Percentiles rank a stretch among this genome's conserved stretches.
Evolutionary conservation across 2,329 filamentous ascomycete species (phyloP).

Genomic region (Pleoardoris graminearum): DNA sequence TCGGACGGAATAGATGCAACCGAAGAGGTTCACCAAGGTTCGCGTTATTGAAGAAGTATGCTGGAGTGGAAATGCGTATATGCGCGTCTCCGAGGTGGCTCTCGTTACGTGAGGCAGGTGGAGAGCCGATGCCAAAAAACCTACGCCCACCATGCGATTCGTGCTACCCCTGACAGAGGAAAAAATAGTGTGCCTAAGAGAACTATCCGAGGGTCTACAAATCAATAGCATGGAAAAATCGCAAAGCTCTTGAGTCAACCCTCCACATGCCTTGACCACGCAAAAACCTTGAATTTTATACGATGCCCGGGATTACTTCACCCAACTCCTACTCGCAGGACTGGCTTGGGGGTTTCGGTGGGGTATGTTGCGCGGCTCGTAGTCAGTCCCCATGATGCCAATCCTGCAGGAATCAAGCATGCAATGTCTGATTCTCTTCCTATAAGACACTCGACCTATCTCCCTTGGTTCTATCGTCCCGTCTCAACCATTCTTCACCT

Average conservation of each 20-base stretch:
- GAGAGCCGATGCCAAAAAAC: slow-evolving; percentile 2
- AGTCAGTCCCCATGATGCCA: neutral
- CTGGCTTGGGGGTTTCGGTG: neutral
- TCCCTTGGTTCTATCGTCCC: neutral
- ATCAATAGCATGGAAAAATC: neutral
- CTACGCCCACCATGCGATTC: neutral
- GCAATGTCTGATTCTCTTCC: neutral
- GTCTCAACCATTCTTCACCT: neutral
- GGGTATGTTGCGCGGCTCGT: neutral
- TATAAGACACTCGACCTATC: no score
- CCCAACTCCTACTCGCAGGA: neutral
- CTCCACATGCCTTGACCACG: neutral
- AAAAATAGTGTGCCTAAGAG: neutral
- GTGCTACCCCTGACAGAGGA: neutral
- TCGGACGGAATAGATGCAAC: no score
- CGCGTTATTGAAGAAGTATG: neutral
- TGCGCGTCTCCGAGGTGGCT: no score
- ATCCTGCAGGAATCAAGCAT: neutral
- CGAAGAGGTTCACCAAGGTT: no score
- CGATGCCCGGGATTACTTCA: neutral
- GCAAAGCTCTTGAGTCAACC: neutral
- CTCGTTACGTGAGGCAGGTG: neutral
- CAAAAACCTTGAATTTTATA: neutral
- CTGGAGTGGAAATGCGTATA: neutral
- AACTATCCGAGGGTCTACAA: neutral